Evolutionary conservation across 139 green algal genomes (phyloP).

Genomic region (Tetradesmus lagerheimii): DNA sequence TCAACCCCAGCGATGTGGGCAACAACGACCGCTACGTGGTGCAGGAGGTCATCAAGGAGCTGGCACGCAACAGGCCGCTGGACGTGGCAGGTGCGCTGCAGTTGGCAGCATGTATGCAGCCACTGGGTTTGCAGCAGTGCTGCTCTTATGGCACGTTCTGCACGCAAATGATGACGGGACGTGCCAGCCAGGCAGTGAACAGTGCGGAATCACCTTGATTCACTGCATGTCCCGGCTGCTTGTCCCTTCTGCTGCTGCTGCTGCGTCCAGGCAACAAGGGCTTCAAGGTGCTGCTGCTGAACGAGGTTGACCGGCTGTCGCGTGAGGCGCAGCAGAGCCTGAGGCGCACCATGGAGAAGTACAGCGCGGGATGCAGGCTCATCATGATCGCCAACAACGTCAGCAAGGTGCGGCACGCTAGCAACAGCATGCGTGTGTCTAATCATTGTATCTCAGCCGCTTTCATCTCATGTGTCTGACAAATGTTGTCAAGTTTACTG

Average conservation of each 20-base stretch:
- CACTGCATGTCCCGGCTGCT: not conserved
- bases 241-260: not conserved
- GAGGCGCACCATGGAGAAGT: constrained; percentile 99
- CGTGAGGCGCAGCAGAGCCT: constrained; percentile 94
- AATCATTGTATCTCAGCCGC: no score
- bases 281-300: constrained; percentile 96
- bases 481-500: not conserved
- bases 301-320: constrained; percentile 93
- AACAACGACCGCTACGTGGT: constrained; percentile 90
- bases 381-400: constrained; percentile 91
- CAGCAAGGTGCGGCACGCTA: constrained; percentile 74
- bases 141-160: no score
- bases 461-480: no score
- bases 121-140: not conserved
- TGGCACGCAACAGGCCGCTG: constrained; percentile 90
- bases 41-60: constrained; percentile 99
- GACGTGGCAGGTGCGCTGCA: constrained; percentile 67
- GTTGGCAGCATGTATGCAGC: constrained; percentile 26
- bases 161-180: no score
- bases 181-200: no score
- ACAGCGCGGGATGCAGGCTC: constrained; percentile 89
- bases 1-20: constrained; percentile 95
- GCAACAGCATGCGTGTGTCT: no score
- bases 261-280: constrained; percentile 63
- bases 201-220: no score